phyloP scores from a whole-genome alignment of 2,329 filamentous ascomycete species.

The Fusarium sp. region DNA sequence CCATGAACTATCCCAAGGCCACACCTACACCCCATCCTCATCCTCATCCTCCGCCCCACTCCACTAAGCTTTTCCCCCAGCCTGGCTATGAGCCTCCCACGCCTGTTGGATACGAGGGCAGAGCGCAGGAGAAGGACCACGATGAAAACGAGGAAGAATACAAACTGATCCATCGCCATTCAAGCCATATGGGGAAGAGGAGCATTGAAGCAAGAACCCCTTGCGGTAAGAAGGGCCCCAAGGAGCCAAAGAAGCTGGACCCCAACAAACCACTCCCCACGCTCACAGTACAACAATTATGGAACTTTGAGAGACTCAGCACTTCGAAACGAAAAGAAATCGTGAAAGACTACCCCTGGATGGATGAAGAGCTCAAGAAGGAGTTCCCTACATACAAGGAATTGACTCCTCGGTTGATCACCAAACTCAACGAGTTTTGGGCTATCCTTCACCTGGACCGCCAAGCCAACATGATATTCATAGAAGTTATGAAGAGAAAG shows the following conservation, averaged over 20 bases:
- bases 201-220: background rate
- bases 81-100: background rate
- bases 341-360: background rate
- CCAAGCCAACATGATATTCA: background rate
- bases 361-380: constrained; percentile 1
- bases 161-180: background rate
- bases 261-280: constrained; percentile 7
- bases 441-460: background rate
- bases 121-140: background rate
- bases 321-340: background rate
- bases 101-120: background rate
- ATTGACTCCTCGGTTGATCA: constrained; percentile 2
- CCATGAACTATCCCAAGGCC: background rate
- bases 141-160: background rate
- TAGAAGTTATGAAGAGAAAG: background rate
- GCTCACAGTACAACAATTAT: constrained; percentile 1
- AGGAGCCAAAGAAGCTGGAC: background rate
- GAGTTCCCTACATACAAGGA: constrained; percentile 4
- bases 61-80: background rate
- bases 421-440: constrained; percentile 17
- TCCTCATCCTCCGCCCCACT: background rate
- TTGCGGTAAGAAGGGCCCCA: background rate
- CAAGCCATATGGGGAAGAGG: background rate
- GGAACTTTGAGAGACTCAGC: constrained; percentile 10
- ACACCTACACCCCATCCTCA: background rate